Evolutionary conservation across 2,329 filamentous ascomycete species (phyloP), one percentile per base, ranked within the genome.

Genomic region (Fusarium torulosum): DNA sequence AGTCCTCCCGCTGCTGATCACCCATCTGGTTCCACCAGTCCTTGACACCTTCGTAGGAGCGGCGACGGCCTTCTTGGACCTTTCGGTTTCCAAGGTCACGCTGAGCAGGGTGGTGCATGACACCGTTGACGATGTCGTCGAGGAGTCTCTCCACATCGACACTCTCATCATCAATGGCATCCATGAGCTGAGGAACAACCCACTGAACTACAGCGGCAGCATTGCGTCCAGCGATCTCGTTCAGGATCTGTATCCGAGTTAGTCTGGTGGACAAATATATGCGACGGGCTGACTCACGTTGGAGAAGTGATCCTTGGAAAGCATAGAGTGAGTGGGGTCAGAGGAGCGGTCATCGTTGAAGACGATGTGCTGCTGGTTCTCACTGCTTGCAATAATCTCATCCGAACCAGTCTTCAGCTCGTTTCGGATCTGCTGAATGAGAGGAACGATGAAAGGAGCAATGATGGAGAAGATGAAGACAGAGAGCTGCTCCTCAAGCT

Each of bases 291-390:
- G 21, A 72, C 84, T 79, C 77, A 91, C 84, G 75, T 96, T 96
- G 67, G 91, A 92, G 78, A 97, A 97, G 79, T 97, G 94, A 74
- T 97, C 94, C 82, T 97, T 97, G 60, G 93, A 94, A 52, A 97
- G 83, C 94, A 97, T 97, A 20, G 93, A 96, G 81, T 97, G 94
- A 2, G 94, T 97, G 0, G 94, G 95, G 74, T 97, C 91, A 20
- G 88, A 89, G 66, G 83, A 91, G 51, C 86, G 66, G 74, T 96
- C 90, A 69, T 97, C 90, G 43, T 91, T 80, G 79, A 97, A 97
- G 49, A 97, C 93, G 70, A 96, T 86, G 74, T 91, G 88, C 80
- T 97, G 94, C 82, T 97, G 91, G 52, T 90, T 87, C 77, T 90
- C 86, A 77, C 92, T 95, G 81, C 90, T 94, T 73, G 92, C 85